Evolutionary conservation across 305 asterid species (phyloP), one percentile per base, ranked within the genome.

Genomic region (Solanum hybrid): DNA sequence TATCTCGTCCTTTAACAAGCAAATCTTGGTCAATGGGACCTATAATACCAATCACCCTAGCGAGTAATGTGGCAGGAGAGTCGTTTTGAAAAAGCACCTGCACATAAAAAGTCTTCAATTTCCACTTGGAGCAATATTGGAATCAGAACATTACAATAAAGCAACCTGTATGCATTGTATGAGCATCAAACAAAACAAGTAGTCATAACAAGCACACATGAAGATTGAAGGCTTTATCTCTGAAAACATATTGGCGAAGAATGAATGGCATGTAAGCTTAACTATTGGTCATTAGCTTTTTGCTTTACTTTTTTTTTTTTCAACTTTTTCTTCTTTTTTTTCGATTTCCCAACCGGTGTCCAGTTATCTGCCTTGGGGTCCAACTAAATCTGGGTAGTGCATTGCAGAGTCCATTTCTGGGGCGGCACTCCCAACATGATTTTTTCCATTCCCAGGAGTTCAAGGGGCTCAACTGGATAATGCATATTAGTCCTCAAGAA

Each of bases 31-130:
- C 98, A 89, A 97, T 93, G 57, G 96, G 93, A 91, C 97, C 97
- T 78, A 97, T 92, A 86, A 97, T 97, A 91, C 99, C 99, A 67
- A 97, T 94, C 86, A 97, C 98, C 34, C 99, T 96, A 92, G 99
- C 99, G 90, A 97, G 98, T 91, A 97, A 94, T 84, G 99, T 96
- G 82, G 99, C 98, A 16, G 98, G 98, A 89, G 99, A 97, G 93
- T 97, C 99, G 90, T 97, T 97, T 94, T 96, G 99, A 92, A 97
- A 97, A 90, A 97, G 97, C 75, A 97, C 99, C 99, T 97, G 93
- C 91, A 93, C 13, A 90, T 80, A 79, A 87, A 84, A 61, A 80
- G 9, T 76, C 71, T 74, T 26, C 73, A n/a, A n/a, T 57, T 78
- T 67, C 69, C 64, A 79, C n/a, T 46, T 79, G 14, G 37, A 57